Percentiles rank a stretch among this genome's conserved stretches.
phyloP scores from a whole-genome alignment of 192 early-diverging fungal genomes.

The Coemansia sp. region DNA sequence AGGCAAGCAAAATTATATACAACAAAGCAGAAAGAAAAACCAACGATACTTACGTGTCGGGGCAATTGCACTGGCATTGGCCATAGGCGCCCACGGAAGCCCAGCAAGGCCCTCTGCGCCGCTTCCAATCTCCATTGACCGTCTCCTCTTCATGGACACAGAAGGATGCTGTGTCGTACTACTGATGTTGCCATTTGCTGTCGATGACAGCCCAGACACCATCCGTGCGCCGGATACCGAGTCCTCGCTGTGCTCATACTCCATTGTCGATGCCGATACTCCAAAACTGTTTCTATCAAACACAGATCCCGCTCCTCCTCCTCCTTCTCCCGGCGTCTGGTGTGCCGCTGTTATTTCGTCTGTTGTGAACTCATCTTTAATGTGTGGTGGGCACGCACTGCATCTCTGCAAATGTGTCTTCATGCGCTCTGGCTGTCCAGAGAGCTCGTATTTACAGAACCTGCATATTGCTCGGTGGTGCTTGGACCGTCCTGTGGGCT shows the following conservation, averaged over 20 bases:
- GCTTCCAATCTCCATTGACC: conserved; percentile 32
- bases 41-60: conserved; percentile 32
- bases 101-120: conserved; percentile 44
- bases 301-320: not conserved
- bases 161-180: too few species aligned
- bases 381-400: conserved; percentile 29
- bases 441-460: conserved; percentile 52
- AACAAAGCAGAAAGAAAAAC: not conserved
- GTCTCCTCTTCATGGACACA: conserved; percentile 28
- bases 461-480: conserved; percentile 54
- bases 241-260: conserved; percentile 18
- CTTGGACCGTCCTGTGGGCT: conserved; percentile 54
- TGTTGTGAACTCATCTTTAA: conserved; percentile 38
- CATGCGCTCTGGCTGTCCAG: conserved; percentile 55
- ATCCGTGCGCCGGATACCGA: not conserved
- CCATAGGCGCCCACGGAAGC: conserved; percentile 38
- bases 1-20: not conserved
- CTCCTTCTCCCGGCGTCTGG: conserved; percentile 4
- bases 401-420: conserved; percentile 52
- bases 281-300: conserved; percentile 16
- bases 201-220: too few species aligned
- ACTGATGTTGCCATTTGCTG: too few species aligned
- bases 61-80: conserved; percentile 35
- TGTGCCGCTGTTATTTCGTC: conserved; percentile 17
- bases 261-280: conserved; percentile 7